Conservation (phyloP, 1,284 basidiomycete species). For the Pterulicium gracile region DNA sequence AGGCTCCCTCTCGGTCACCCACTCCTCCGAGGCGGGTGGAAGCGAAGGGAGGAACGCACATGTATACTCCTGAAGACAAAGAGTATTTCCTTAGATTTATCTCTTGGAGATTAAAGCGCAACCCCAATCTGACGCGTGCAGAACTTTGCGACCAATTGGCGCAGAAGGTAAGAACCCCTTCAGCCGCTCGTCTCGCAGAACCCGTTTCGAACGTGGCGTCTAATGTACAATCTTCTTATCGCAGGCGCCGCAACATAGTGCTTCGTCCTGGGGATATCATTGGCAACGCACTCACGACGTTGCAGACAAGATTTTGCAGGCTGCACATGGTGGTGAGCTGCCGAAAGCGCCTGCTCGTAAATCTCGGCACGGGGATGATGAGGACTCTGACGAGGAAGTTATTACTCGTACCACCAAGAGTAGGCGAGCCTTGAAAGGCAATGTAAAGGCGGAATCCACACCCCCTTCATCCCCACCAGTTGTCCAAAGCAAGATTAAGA, state of each 20-base stretch:
- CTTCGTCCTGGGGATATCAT: conserved; percentile 48
- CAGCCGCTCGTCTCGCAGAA: background rate
- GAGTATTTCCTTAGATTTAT: conserved; percentile 56
- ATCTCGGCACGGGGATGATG: conserved; percentile 18
- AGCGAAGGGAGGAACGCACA: conserved; percentile 36
- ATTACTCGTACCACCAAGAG: conserved; percentile 1
- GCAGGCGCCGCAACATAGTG: conserved; percentile 51
- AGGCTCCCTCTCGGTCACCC: conserved; percentile 55
- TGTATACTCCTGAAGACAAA: conserved; percentile 53
- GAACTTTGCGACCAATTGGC: conserved; percentile 43
- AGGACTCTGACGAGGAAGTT: conserved; percentile 12
- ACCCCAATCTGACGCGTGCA: conserved; percentile 37
- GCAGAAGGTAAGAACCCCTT: conserved; percentile 33
- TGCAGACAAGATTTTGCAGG: conserved; percentile 51
- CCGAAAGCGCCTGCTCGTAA: conserved; percentile 14
- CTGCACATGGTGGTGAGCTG: conserved; percentile 28
- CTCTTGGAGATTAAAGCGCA: conserved; percentile 41
- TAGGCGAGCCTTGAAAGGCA: conserved; percentile 9
- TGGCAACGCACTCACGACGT: conserved; percentile 50
- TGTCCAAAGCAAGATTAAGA: background rate
- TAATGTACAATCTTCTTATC: conserved; percentile 5
- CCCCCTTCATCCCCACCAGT: background rate
- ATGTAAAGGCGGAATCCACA: background rate
- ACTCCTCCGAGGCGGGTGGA: conserved; percentile 43
- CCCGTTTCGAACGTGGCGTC: background rate